Base-by-base conservation (phyloP, 371 early-diverging fungal species). In the Zopfochytrium polystomum region DNA sequence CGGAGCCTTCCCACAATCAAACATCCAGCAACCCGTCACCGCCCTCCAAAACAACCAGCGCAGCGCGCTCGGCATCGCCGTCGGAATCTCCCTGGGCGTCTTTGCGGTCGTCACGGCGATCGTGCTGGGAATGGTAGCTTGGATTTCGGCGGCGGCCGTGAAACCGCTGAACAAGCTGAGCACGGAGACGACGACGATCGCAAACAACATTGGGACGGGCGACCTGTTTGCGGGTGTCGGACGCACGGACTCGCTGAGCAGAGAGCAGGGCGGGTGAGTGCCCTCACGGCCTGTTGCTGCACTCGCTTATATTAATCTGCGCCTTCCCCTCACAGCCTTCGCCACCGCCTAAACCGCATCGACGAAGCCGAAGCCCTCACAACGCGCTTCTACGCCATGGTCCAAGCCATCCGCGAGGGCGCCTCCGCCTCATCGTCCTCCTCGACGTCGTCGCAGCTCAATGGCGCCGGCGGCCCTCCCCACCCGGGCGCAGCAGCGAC, bases 291-390 rank as follows among this genome's bases (percentile, higher is more conserved):
- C 6, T 62, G 34, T 29, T n/a, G n/a, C n/a, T n/a, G n/a, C n/a
- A n/a, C n/a, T n/a, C n/a, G n/a, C n/a, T n/a, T n/a, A n/a, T n/a
- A n/a, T n/a, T n/a, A n/a, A n/a, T n/a, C n/a, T n/a, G n/a, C n/a
- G 49, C n/a, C n/a, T n/a, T n/a, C n/a, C n/a, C n/a, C n/a, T n/a
- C n/a, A n/a, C n/a, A n/a, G n/a, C n/a, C n/a, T n/a, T n/a, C n/a
- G n/a, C n/a, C n/a, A n/a, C n/a, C n/a, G n/a, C n/a, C n/a, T n/a
- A n/a, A n/a, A n/a, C n/a, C 47, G 58, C 25, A 52, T 67, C 26
- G 68, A 67, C 35, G 68, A 67, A 45, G 63, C 64, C 32, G 60
- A 63, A 52, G 53, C 50, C 15, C 51, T 68, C 20, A 15, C 25
- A 34, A 43, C 55, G 22, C 26, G 64, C 25, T 68, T 68, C 46